Percentiles rank a stretch among this genome's conserved stretches.
phyloP scores from a whole-genome alignment of 169 alveolate genomes.

The Cryptosporidium canis region DNA sequence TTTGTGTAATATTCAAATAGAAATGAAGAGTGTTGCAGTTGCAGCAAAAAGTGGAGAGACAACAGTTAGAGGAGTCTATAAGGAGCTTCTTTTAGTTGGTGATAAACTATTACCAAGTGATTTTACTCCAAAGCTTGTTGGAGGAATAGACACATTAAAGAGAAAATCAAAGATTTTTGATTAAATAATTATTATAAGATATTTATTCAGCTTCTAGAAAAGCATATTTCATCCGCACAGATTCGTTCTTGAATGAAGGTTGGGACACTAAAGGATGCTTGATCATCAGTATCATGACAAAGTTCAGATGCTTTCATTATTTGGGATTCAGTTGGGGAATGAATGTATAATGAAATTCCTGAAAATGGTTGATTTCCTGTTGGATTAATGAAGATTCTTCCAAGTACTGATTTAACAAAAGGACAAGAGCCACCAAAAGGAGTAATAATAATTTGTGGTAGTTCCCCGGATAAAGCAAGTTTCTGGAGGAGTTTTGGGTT shows the following conservation, averaged over 20 bases:
- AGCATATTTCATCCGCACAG: conserved; percentile 29
- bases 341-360: conserved; percentile 17
- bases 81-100: conserved; percentile 44
- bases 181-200: not conserved
- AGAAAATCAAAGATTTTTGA: conserved; percentile 57
- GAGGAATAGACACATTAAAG: conserved; percentile 64
- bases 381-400: conserved; percentile 51
- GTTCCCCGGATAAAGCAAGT: conserved; percentile 22
- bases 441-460: conserved; percentile 50
- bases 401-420: conserved; percentile 46
- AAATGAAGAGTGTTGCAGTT: conserved; percentile 66
- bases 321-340: conserved; percentile 56
- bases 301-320: not conserved
- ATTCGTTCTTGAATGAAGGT: conserved; percentile 20
- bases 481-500: conserved; percentile 28
- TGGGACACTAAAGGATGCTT: conserved; percentile 16
- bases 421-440: not conserved
- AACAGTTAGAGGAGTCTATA: conserved; percentile 65
- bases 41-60: conserved; percentile 73
- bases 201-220: not conserved
- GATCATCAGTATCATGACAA: not conserved
- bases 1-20: conserved; percentile 44
- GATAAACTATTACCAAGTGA: conserved; percentile 50
- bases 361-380: conserved; percentile 4
- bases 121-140: conserved; percentile 48